A percentile compares a stretch with the other conserved stretches of the same genome.
phyloP scores from a whole-genome alignment of 2,329 filamentous ascomycete species.

The Orbilia blumenaviensis region DNA sequence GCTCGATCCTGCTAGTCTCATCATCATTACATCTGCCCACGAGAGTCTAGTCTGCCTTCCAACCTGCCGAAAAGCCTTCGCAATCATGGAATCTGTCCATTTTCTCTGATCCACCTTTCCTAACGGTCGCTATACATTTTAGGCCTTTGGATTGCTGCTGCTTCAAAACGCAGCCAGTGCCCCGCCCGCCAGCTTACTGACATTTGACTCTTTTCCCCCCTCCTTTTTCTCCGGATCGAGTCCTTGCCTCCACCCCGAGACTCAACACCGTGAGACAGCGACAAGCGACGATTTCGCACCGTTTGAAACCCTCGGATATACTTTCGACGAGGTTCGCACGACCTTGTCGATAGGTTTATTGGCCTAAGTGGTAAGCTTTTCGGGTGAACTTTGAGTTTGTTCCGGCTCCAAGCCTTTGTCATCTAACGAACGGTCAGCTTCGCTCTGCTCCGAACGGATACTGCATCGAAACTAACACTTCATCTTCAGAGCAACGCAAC shows the following conservation, averaged over 20 bases:
- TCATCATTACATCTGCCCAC: slow-evolving; percentile 1
- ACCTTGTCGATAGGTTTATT: neutral
- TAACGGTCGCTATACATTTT: slow-evolving; percentile 18
- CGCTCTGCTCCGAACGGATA: slow-evolving; percentile 7
- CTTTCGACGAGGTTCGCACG: slow-evolving; percentile 4
- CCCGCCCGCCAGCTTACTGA: slow-evolving; percentile 36
- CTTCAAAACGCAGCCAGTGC: slow-evolving; percentile 46
- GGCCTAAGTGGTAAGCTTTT: slow-evolving; percentile 41
- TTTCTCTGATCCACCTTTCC: slow-evolving; percentile 32
- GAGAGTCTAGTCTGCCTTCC: slow-evolving; percentile 53
- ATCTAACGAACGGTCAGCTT: slow-evolving; percentile 47
- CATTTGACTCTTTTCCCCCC: slow-evolving; percentile 30
- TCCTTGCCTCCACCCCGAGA: slow-evolving; percentile 23
- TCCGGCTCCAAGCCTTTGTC: slow-evolving; percentile 29
- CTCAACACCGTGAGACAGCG: slow-evolving; percentile 16
- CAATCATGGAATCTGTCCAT: slow-evolving; percentile 26
- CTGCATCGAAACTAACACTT: neutral
- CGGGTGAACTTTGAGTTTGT: slow-evolving; percentile 26
- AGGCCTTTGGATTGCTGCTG: slow-evolving; percentile 28
- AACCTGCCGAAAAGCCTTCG: slow-evolving; percentile 48
- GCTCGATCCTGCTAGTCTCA: slow-evolving; percentile 30
- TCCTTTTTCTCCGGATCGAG: slow-evolving; percentile 44
- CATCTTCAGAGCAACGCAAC: slow-evolving; percentile 27
- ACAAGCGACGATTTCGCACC: slow-evolving; percentile 18
- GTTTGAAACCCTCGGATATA: slow-evolving; percentile 7